Percentiles rank a stretch among this genome's conserved stretches.
Conservation (phyloP, 75 land plant genomes). For the Cunninghamia lanceolata region DNA sequence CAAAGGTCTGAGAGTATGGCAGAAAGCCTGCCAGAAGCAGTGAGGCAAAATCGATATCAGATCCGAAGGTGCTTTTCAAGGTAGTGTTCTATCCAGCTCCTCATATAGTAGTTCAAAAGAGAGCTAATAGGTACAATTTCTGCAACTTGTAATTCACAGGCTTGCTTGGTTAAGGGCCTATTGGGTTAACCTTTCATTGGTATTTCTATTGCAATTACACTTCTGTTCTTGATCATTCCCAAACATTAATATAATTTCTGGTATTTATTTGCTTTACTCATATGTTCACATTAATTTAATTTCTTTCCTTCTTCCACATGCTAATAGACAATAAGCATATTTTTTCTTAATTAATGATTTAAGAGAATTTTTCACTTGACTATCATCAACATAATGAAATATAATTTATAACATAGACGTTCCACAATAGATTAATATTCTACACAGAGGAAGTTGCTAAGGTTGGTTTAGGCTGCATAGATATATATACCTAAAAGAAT, state of each 20-base stretch:
- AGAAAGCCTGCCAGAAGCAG: conserved; percentile 56
- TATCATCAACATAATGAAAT: neutral
- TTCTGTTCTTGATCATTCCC: neutral
- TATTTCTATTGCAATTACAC: neutral
- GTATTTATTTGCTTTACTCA: neutral
- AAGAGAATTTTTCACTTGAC: neutral
- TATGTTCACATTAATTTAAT: neutral
- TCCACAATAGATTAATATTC: neutral
- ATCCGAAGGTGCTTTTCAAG: conserved; percentile 56
- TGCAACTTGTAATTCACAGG: neutral
- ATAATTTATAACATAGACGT: neutral
- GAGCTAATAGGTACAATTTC: neutral
- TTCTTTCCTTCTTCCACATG: neutral
- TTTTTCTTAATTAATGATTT: neutral
- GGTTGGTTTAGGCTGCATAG: neutral
- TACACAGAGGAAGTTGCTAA: neutral
- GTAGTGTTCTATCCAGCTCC: conserved; percentile 13
- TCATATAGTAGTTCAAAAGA: neutral
- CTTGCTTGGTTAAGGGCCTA: neutral
- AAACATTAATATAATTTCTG: neutral
- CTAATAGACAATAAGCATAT: neutral
- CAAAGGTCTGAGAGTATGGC: conserved; percentile 39
- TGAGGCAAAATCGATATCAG: conserved; percentile 41
- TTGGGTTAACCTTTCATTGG: neutral
- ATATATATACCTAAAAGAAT: neutral